phyloP scores from a whole-genome alignment of 139 green algal genomes.

The Tetratostichococcus sp. region DNA sequence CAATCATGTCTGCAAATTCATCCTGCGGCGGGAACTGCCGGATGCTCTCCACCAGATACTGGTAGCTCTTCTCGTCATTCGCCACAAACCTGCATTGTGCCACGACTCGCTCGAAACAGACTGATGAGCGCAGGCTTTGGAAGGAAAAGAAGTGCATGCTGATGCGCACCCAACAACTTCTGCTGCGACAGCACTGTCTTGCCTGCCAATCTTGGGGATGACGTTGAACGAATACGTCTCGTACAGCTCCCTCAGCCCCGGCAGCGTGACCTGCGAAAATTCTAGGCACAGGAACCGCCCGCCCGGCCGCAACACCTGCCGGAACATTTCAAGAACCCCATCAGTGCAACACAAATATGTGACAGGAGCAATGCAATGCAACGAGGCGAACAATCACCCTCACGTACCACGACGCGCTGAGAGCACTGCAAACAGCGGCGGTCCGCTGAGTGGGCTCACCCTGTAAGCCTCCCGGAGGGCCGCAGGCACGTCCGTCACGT shows the following conservation, averaged over 20 bases:
- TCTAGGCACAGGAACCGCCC: constrained; percentile 92
- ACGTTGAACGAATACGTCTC: constrained; percentile 93
- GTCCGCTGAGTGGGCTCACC: constrained; percentile 10
- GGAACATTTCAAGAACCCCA: not conserved
- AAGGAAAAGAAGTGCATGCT: not conserved
- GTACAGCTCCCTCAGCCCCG: constrained; percentile 77
- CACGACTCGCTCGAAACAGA: too few relatives aligned
- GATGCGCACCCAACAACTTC: too few relatives aligned
- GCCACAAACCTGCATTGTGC: constrained; percentile 61
- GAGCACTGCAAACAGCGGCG: too few relatives aligned
- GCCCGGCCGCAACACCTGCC: constrained; percentile 74
- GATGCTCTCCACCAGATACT: constrained; percentile 98
- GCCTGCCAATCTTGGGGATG: constrained; percentile 84
- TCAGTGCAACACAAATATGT: too few relatives aligned
- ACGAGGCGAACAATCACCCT: too few relatives aligned
- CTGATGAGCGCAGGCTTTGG: not conserved
- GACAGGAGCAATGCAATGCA: too few relatives aligned
- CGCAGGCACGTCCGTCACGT: constrained; percentile 79
- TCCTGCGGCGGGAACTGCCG: constrained; percentile 85
- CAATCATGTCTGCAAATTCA: constrained; percentile 76
- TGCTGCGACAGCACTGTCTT: too few relatives aligned
- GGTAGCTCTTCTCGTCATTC: constrained; percentile 81
- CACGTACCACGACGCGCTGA: too few relatives aligned
- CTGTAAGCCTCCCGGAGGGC: constrained; percentile 81
- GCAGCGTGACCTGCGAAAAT: constrained; percentile 75